A percentile compares a stretch with the other conserved stretches of the same genome.
Conservation (phyloP, 2,329 filamentous ascomycete species). For the Metarhizium robertsii region DNA sequence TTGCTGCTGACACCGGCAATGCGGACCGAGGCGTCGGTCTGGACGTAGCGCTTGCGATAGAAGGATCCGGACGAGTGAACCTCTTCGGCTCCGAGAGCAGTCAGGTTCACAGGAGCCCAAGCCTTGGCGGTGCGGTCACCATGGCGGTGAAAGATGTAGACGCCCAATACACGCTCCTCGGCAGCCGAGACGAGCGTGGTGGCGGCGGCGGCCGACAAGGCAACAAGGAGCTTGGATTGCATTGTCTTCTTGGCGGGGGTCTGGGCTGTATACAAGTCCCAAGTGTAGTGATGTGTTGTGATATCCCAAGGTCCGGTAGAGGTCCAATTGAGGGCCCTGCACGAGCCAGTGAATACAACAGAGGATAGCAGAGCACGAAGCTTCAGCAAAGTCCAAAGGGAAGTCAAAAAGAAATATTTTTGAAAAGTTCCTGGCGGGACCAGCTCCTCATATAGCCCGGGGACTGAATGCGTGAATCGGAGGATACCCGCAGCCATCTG, state of each 20-base stretch:
- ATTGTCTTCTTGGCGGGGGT: constrained; percentile 16
- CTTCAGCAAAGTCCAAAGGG: neutral
- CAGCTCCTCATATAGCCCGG: neutral
- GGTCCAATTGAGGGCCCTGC: neutral
- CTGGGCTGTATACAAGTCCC: too few relatives aligned
- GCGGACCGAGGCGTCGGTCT: constrained; percentile 41
- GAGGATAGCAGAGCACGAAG: neutral
- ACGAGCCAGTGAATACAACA: neutral
- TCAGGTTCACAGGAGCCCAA: constrained; percentile 61
- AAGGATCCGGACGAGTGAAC: constrained; percentile 63
- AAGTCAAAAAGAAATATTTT: neutral
- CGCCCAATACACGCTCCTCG: constrained; percentile 65
- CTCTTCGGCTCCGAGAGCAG: constrained; percentile 69
- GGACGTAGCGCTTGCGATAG: constrained; percentile 70
- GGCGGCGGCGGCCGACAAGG: constrained; percentile 7
- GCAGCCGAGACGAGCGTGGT: constrained; percentile 18
- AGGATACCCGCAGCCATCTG: too few relatives aligned
- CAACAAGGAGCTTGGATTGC: constrained; percentile 30
- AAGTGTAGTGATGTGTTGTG: neutral
- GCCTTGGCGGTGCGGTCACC: constrained; percentile 80
- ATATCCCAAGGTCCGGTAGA: too few relatives aligned
- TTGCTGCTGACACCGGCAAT: constrained; percentile 60
- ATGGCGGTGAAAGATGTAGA: constrained; percentile 83
- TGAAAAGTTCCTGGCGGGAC: neutral
- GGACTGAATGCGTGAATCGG: too few relatives aligned